Conservation (phyloP, 441 rosid species). For the Metrosideros polymorpha region DNA sequence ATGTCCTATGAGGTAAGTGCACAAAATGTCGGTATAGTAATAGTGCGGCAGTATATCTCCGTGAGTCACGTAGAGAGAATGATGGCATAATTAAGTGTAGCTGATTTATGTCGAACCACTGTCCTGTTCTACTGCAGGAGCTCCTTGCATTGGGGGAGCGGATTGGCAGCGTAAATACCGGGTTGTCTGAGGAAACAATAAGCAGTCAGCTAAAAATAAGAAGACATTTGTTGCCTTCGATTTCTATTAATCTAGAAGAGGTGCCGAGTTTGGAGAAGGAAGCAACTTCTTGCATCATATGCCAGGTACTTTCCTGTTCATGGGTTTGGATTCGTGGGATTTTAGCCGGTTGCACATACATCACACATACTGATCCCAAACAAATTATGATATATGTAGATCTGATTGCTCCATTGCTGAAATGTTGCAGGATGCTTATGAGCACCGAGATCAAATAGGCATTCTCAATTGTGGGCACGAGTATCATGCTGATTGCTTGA, state of each 20-base stretch:
- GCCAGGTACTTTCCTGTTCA: constrained; percentile 47
- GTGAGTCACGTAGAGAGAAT: neutral
- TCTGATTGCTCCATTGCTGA: neutral
- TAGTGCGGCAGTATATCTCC: neutral
- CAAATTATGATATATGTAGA: neutral
- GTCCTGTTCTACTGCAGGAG: constrained; percentile 40
- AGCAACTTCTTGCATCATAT: constrained; percentile 66
- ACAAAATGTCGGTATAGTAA: neutral
- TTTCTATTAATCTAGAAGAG: constrained; percentile 50
- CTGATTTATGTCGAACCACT: neutral
- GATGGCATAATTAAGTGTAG: neutral
- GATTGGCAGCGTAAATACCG: constrained; percentile 74
- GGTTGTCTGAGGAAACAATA: constrained; percentile 61
- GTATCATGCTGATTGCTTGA: constrained; percentile 77
- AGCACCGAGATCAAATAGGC: constrained; percentile 44
- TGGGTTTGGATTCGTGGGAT: neutral
- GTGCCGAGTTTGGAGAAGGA: constrained; percentile 43
- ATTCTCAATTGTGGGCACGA: constrained; percentile 66
- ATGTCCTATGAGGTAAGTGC: constrained; percentile 82
- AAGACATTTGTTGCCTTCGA: constrained; percentile 21
- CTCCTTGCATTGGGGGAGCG: constrained; percentile 82
- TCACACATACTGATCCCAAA: neutral
- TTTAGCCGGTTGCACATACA: neutral
- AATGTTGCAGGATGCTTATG: constrained; percentile 48
- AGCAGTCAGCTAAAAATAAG: constrained; percentile 36